Evolutionary conservation across 306 rosid genomes (phyloP), one percentile per base, ranked within the genome.

Genomic region (Rosa rugosa): DNA sequence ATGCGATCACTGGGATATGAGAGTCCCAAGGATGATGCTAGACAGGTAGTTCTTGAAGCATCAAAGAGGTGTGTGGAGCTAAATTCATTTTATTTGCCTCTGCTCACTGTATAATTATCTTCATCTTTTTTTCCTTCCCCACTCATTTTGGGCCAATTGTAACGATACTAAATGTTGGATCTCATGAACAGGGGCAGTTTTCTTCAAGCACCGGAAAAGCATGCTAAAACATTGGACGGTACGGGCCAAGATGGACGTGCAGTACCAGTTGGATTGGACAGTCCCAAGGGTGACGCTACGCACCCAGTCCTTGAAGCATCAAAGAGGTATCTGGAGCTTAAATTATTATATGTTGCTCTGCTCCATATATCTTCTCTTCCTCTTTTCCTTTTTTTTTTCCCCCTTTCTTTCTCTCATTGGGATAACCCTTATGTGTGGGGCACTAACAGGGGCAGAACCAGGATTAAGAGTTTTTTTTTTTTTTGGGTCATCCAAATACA

Each of bases 261-360:
- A 60, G 66, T 23, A 23, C 65, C 65, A 59, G 38, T 60, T 60
- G 34, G 38, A 60, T 12, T 12, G 40, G 67, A 60, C 40, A 25
- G 40, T 23, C 13, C 40, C 40, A 60, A 25, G 38, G 67, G 8
- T 60, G 67, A 57, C 72, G 79, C 70, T 22, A 77, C 31, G 6
- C 53, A 69, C 73, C 75, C 42, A 65, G 83, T 49, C 54, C 68
- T 64, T 40, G 53, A 27, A 25, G 45, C 16, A 11, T 44, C 76
- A 25, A 49, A 38, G 40, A 53, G 81, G 81, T 78, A 40, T 38
- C 25, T 77, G 3, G 17, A 62, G 45, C 34, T 23, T 34, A 20
- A 65, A 20, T 45, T 76, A 20, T 64, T 60, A 20, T 1, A 20
- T n/a, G 5, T 54, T 54, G 11, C 60, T 54, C n/a, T 54, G 11